These are phyloP conservation scores for Sequoiadendron giganteum DNA, from an alignment of 75 land plant genomes.

Conservation along the genomic window DNA sequence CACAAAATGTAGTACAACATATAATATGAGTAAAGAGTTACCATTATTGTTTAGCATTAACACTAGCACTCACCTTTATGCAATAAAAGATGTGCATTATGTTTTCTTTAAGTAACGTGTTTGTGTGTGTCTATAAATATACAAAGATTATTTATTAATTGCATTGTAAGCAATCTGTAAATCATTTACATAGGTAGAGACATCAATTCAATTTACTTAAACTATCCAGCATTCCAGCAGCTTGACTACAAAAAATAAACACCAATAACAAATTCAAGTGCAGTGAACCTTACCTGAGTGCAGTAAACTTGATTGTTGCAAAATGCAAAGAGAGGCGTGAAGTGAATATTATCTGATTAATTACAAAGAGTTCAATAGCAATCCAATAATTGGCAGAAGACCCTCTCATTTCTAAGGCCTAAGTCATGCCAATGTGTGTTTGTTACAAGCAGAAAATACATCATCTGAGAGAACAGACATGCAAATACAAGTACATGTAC, in stretches of 20 bases:
- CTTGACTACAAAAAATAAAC: not conserved
- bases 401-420: not conserved
- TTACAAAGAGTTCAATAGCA: not conserved
- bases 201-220: too few species aligned
- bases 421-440: not conserved
- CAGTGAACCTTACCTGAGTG: not conserved
- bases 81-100: too few species aligned
- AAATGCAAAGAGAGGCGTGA: too few species aligned
- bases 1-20: not conserved
- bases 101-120: too few species aligned
- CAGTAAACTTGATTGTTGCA: not conserved
- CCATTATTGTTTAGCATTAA: not conserved
- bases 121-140: too few species aligned
- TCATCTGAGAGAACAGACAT: too few species aligned
- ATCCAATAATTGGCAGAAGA: not conserved
- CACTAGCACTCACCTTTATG: not conserved
- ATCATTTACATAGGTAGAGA: too few species aligned
- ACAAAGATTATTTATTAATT: too few species aligned
- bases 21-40: too few species aligned
- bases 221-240: not conserved
- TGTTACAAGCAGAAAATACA: too few species aligned
- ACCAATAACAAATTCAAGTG: not conserved
- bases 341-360: not conserved
- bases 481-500: not conserved
- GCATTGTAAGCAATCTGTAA: too few species aligned